phyloP scores from a whole-genome alignment of 2,329 filamentous ascomycete species.

The Ophiostoma sp. region DNA sequence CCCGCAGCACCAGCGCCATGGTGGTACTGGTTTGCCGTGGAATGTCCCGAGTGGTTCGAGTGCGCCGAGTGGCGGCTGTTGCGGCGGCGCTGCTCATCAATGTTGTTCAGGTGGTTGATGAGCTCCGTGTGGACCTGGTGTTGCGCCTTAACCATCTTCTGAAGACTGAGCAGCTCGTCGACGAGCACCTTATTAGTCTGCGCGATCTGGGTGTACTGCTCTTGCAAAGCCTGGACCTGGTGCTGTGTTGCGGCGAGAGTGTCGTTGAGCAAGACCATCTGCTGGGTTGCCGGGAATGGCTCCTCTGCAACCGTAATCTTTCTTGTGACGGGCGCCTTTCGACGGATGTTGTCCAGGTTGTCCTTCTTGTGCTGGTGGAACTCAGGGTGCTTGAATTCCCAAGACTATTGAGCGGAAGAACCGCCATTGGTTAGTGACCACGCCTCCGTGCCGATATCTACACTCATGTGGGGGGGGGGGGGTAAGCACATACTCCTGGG shows the following conservation, averaged over 20 bases:
- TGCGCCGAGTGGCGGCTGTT: constrained; percentile 44
- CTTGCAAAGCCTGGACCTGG: constrained; percentile 84
- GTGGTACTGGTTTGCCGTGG: constrained; percentile 44
- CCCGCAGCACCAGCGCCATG: constrained; percentile 35
- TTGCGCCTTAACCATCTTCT: constrained; percentile 61
- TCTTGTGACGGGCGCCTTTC: constrained; percentile 89
- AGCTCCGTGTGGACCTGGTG: constrained; percentile 60
- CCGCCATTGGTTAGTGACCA: constrained; percentile 1
- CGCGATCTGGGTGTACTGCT: constrained; percentile 76
- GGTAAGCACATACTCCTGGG: constrained; percentile 60
- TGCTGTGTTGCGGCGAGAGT: constrained; percentile 88
- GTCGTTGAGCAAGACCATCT: constrained; percentile 84
- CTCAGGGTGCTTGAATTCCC: constrained; percentile 97
- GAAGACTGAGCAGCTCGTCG: constrained; percentile 60
- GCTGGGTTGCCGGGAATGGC: constrained; percentile 75
- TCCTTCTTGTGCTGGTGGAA: constrained; percentile 96
- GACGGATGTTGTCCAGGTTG: constrained; percentile 90
- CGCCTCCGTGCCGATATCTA: no score
- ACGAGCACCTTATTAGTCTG: constrained; percentile 63
- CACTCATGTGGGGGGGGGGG: neutral
- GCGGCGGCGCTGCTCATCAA: constrained; percentile 46
- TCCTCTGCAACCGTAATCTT: constrained; percentile 67
- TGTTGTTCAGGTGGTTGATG: constrained; percentile 55
- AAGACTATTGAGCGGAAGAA: constrained; percentile 56
- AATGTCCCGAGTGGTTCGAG: constrained; percentile 41